phyloP scores from a whole-genome alignment of 306 rosid genomes.

The Trichosanthes cucumerina region DNA sequence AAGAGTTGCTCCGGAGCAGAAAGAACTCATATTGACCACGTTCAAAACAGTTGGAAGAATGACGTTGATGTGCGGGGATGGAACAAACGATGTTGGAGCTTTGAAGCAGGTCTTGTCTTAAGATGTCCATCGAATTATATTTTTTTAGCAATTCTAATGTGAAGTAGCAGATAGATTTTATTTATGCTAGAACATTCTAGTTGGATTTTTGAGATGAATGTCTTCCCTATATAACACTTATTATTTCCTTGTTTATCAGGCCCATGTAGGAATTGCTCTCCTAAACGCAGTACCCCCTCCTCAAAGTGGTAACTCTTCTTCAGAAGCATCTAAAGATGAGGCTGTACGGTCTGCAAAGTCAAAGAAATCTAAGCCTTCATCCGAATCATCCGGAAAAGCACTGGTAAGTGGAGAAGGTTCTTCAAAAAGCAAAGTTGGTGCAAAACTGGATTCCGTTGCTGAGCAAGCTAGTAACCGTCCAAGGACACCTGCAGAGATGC shows the following conservation, averaged over 20 bases:
- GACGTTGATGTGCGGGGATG: slow-evolving; percentile 98
- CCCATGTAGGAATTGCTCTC: slow-evolving; percentile 91
- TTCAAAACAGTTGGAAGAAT: slow-evolving; percentile 86
- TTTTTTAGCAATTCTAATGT: background rate
- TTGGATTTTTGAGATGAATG: background rate
- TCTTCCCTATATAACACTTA: background rate
- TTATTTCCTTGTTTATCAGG: slow-evolving; percentile 34
- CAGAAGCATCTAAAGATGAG: slow-evolving; percentile 54
- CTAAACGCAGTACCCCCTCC: slow-evolving; percentile 74
- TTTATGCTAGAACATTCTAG: background rate
- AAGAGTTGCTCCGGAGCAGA: slow-evolving; percentile 98
- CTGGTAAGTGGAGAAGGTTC: slow-evolving; percentile 51
- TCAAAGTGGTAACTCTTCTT: slow-evolving; percentile 36
- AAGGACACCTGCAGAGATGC: slow-evolving; percentile 56
- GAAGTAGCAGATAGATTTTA: background rate
- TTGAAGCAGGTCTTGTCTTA: slow-evolving; percentile 63
- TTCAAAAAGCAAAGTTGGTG: slow-evolving; percentile 40
- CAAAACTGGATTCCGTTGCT: slow-evolving; percentile 34
- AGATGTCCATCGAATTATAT: background rate
- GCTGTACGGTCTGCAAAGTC: slow-evolving; percentile 41
- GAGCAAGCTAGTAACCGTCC: slow-evolving; percentile 45
- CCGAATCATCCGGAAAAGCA: slow-evolving; percentile 47
- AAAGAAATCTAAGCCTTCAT: slow-evolving; percentile 54
- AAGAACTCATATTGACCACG: slow-evolving; percentile 95
- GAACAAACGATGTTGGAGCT: slow-evolving; percentile 98